phyloP scores from a whole-genome alignment of 192 early-diverging fungal genomes.

The Backusella psychrophila region DNA sequence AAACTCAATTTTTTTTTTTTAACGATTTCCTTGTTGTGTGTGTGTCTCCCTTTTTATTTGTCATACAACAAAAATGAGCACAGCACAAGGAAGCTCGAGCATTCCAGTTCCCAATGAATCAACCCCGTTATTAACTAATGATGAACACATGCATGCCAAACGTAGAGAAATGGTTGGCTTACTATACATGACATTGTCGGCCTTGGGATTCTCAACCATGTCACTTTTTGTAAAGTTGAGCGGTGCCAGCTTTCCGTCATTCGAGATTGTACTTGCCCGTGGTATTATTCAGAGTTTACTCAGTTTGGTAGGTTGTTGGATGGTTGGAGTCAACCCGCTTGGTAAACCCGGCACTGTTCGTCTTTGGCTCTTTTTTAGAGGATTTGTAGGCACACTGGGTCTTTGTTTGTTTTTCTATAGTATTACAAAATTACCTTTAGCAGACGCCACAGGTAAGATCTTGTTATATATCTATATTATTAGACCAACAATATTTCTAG shows the following conservation, averaged over 20 bases:
- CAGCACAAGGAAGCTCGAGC: background rate
- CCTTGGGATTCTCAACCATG: conserved; percentile 69
- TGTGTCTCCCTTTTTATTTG: too few relatives aligned
- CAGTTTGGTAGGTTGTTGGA: conserved; percentile 54
- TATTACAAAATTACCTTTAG: conserved; percentile 64
- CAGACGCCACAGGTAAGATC: conserved; percentile 61
- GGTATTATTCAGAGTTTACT: conserved; percentile 63
- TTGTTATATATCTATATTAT: background rate
- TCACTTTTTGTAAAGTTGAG: conserved; percentile 70
- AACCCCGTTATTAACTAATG: conserved; percentile 2
- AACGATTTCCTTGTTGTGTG: too few relatives aligned
- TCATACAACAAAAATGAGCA: background rate
- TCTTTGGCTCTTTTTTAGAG: conserved; percentile 62
- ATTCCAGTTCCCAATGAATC: conserved; percentile 8
- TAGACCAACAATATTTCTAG: background rate
- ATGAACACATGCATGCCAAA: conserved; percentile 3
- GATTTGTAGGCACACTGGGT: conserved; percentile 61
- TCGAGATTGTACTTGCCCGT: conserved; percentile 72
- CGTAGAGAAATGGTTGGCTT: conserved; percentile 44
- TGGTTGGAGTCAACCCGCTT: conserved; percentile 48
- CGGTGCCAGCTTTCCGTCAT: conserved; percentile 53
- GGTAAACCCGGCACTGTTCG: conserved; percentile 47
- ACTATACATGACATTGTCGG: conserved; percentile 65
- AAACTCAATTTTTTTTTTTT: too few relatives aligned
- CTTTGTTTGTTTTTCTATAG: conserved; percentile 72